phyloP scores from a whole-genome alignment of 2,329 filamentous ascomycete genomes.

The Xylariaceae sp. region DNA sequence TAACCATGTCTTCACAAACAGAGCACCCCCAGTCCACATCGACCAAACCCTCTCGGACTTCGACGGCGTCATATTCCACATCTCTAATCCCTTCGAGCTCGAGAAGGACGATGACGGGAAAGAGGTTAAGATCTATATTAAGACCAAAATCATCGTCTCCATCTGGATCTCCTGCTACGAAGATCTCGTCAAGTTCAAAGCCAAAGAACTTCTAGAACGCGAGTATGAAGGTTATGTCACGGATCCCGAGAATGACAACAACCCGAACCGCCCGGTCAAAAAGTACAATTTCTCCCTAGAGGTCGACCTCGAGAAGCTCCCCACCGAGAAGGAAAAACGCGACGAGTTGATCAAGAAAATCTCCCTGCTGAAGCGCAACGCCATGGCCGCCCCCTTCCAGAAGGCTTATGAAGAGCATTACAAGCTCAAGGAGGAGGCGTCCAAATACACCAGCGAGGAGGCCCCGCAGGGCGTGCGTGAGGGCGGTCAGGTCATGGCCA shows the following conservation, averaged over 20 bases:
- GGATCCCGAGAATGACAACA: conserved; percentile 75
- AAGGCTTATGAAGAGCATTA: conserved; percentile 93
- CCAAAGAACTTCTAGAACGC: conserved; percentile 82
- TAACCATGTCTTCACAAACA: conserved; percentile 45
- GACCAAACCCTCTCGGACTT: conserved; percentile 99
- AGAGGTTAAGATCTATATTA: too few species aligned
- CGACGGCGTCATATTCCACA: conserved; percentile 97
- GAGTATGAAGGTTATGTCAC: conserved; percentile 95
- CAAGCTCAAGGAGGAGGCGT: conserved; percentile 78
- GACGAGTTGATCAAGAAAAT: conserved; percentile 85
- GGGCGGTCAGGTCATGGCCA: conserved; percentile 88
- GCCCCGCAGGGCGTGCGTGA: conserved; percentile 87
- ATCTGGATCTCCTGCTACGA: conserved; percentile 92
- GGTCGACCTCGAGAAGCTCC: conserved; percentile 84
- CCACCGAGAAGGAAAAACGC: conserved; percentile 76
- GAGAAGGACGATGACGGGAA: too few species aligned
- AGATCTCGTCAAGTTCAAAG: conserved; percentile 90
- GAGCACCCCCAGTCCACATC: conserved; percentile 80
- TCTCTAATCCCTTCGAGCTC: conserved; percentile 94
- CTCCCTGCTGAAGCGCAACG: conserved; percentile 92
- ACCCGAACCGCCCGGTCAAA: too few species aligned
- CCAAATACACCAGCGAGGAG: conserved; percentile 88
- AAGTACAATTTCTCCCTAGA: conserved; percentile 95
- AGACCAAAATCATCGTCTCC: conserved; percentile 91
- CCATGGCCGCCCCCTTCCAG: conserved; percentile 98